Percentiles rank a stretch among this genome's conserved stretches.
These are phyloP conservation scores for Lenzites betulinus DNA, from an alignment of 768 basidiomycete genomes.

Conservation along the genomic window DNA sequence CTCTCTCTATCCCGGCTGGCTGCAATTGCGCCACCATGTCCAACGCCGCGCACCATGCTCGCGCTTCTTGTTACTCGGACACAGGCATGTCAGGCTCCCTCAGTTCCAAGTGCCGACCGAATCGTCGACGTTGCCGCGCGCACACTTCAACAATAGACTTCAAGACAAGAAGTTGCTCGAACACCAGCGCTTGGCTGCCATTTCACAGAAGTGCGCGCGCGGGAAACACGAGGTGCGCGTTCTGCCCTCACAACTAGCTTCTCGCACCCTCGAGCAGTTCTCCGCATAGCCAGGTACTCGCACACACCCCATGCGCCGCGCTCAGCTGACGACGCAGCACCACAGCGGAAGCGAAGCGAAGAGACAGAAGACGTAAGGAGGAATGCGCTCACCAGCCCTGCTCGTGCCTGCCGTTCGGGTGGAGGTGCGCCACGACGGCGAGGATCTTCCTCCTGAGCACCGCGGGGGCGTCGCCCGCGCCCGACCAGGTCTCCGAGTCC, in stretches of 20 bases:
- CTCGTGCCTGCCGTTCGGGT: constrained; percentile 40
- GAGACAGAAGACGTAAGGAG: background rate
- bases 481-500: constrained; percentile 11
- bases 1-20: no score
- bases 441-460: constrained; percentile 16
- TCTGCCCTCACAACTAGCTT: background rate
- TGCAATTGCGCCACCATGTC: no score
- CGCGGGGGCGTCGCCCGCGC: constrained; percentile 1
- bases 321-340: no score
- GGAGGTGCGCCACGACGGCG: constrained; percentile 42
- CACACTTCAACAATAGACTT: no score
- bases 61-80: no score
- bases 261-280: no score
- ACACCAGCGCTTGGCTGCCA: no score
- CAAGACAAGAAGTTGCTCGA: no score
- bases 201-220: background rate
- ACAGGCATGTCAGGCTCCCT: no score
- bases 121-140: no score
- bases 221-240: background rate
- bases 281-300: background rate
- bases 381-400: constrained; percentile 21
- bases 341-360: background rate
- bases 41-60: no score
- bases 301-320: background rate
- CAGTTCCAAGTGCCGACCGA: no score